These are phyloP conservation scores for Anaeromyces robustus DNA, from an alignment of 192 early-diverging fungal species.

Conservation along the genomic window DNA sequence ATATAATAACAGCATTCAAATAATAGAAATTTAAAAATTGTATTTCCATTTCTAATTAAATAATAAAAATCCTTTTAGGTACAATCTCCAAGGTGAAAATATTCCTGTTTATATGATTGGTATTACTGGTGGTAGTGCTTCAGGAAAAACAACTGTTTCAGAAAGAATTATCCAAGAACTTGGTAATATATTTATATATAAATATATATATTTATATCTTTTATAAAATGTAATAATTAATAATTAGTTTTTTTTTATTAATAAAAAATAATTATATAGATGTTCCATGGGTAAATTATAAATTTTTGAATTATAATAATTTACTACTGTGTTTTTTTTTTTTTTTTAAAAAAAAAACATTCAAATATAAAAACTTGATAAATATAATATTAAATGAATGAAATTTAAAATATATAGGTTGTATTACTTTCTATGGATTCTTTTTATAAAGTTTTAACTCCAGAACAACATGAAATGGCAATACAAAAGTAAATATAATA, in stretches of 20 bases:
- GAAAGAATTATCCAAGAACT: constrained; percentile 27
- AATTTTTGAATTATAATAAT: too few relatives aligned
- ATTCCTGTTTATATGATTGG: constrained; percentile 24
- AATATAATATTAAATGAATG: too few relatives aligned
- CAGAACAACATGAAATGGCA: constrained; percentile 51
- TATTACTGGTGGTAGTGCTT: constrained; percentile 33
- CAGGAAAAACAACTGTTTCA: constrained; percentile 36
- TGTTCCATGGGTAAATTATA: too few relatives aligned
- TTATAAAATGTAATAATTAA: too few relatives aligned
- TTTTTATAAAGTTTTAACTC: constrained; percentile 74
- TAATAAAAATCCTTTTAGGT: not conserved
- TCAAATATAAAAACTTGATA: too few relatives aligned
- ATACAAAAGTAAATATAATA: constrained; percentile 17
- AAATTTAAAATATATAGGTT: constrained; percentile 22
- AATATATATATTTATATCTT: too few relatives aligned
- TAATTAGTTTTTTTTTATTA: too few relatives aligned
- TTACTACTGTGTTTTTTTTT: too few relatives aligned
- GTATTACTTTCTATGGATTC: constrained; percentile 90
- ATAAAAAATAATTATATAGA: too few relatives aligned
- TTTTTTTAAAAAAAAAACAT: too few relatives aligned
- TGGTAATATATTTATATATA: not conserved
- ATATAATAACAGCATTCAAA: not conserved
- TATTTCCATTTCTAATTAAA: too few relatives aligned
- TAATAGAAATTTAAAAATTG: too few relatives aligned
- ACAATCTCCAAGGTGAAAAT: not conserved